Evolutionary conservation across 177 flowering plant species (phyloP).

Genomic region (Telopea speciosissima): DNA sequence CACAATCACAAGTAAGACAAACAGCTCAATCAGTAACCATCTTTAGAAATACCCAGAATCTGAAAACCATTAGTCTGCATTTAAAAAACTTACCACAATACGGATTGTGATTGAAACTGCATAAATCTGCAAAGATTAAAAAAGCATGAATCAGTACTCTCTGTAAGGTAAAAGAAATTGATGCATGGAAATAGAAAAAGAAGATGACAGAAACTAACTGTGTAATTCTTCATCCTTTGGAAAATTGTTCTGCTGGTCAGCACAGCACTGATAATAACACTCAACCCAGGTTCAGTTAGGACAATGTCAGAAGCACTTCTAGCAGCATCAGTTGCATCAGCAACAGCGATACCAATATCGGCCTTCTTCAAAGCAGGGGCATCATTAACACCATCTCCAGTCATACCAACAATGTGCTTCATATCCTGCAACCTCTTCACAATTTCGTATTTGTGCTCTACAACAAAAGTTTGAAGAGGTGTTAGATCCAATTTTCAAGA

Average conservation of each 20-base stretch:
- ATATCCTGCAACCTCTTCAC: conserved; percentile 84
- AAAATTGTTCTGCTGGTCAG: conserved; percentile 91
- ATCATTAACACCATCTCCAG: conserved; percentile 98
- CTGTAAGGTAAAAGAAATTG: neutral
- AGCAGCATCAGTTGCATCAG: conserved; percentile 96
- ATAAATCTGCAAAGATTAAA: conserved; percentile 54
- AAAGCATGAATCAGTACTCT: neutral
- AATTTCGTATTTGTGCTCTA: conserved; percentile 77
- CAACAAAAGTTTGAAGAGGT: conserved; percentile 1
- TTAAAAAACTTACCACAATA: conserved; percentile 66
- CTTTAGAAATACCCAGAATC: neutral
- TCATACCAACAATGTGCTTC: conserved; percentile 94
- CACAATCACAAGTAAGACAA: conserved; percentile 13
- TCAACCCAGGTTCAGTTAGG: conserved; percentile 85
- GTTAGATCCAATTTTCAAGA: neutral
- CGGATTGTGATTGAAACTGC: conserved; percentile 98
- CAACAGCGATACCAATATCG: conserved; percentile 93
- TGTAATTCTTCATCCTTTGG: conserved; percentile 95
- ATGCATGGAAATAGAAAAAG: neutral
- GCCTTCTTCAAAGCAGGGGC: conserved; percentile 96
- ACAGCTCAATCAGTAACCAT: neutral
- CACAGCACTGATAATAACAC: conserved; percentile 89
- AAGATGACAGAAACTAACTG: conserved; percentile 33
- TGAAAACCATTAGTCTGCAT: neutral
- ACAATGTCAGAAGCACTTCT: conserved; percentile 93